Conservation (phyloP, 805 yeast species). For the Kodamaea fukazawae region DNA sequence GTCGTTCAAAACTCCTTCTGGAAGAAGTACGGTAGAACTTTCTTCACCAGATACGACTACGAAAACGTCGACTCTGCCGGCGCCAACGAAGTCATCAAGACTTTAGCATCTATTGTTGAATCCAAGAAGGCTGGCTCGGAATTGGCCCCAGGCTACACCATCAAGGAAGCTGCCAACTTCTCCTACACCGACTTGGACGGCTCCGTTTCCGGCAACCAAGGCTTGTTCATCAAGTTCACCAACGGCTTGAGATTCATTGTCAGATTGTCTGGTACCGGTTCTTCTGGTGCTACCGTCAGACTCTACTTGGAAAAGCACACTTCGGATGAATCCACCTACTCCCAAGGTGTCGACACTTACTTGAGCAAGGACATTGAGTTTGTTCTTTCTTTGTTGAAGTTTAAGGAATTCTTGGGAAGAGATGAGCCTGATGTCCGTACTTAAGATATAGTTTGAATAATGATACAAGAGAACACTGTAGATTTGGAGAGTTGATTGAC, state of each 20-base stretch:
- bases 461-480: no score
- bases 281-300: constrained; percentile 96
- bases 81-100: constrained; percentile 64
- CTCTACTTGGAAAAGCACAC: constrained; percentile 85
- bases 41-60: constrained; percentile 92
- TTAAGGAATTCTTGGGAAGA: constrained; percentile 73
- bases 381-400: constrained; percentile 66
- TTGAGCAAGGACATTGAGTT: constrained; percentile 58
- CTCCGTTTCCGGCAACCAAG: constrained; percentile 82
- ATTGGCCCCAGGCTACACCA: constrained; percentile 47
- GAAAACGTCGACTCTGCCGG: constrained; percentile 78
- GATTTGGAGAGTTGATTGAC: no score
- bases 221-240: constrained; percentile 75
- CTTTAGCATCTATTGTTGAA: constrained; percentile 33
- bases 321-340: constrained; percentile 49
- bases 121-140: constrained; percentile 44
- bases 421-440: constrained; percentile 89
- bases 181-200: constrained; percentile 94
- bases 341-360: constrained; percentile 60
- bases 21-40: constrained; percentile 93
- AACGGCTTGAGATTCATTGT: constrained; percentile 84
- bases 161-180: constrained; percentile 82
- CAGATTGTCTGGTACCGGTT: constrained; percentile 95
- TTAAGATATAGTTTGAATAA: constrained; percentile 22
- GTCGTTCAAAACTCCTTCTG: constrained; percentile 84